phyloP scores from a whole-genome alignment of 306 rosid species.

The Mimosa bimucronata region DNA sequence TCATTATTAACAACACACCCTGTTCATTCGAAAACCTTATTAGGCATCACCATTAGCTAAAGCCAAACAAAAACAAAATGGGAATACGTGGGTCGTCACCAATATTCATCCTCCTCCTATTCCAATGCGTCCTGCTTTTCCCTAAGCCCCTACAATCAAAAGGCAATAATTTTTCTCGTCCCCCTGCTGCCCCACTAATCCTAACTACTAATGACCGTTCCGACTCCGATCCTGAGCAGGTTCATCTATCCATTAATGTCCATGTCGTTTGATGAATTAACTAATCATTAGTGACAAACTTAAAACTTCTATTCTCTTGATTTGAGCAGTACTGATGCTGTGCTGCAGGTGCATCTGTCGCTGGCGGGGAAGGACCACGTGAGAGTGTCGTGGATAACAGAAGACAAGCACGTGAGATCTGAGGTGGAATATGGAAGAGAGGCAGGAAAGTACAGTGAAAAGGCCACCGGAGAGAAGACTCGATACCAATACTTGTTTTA shows the following conservation, averaged over 20 bases:
- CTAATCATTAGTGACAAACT: background rate
- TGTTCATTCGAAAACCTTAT: background rate
- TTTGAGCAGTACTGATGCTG: no score
- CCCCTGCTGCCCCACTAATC: conserved; percentile 40
- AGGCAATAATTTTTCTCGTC: conserved; percentile 37
- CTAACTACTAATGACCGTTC: conserved; percentile 43
- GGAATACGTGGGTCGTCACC: conserved; percentile 12
- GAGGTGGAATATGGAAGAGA: conserved; percentile 50
- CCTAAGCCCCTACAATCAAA: conserved; percentile 41
- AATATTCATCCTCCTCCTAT: conserved; percentile 35
- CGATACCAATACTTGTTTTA: conserved; percentile 46
- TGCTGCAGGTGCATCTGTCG: conserved; percentile 76
- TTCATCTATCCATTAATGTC: conserved; percentile 24
- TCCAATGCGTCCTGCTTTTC: conserved; percentile 34
- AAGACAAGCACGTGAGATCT: conserved; percentile 34
- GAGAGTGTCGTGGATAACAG: conserved; percentile 80
- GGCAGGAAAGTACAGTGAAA: conserved; percentile 36
- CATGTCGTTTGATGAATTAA: background rate
- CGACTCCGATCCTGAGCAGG: conserved; percentile 56
- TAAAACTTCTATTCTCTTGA: no score
- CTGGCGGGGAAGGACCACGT: conserved; percentile 63
- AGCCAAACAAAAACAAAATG: conserved; percentile 17
- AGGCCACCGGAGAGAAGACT: conserved; percentile 27
- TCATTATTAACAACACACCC: background rate
- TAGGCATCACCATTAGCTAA: background rate